Evolutionary conservation across 805 yeast species (phyloP).

Genomic region (Blastobotrys peoriensis): DNA sequence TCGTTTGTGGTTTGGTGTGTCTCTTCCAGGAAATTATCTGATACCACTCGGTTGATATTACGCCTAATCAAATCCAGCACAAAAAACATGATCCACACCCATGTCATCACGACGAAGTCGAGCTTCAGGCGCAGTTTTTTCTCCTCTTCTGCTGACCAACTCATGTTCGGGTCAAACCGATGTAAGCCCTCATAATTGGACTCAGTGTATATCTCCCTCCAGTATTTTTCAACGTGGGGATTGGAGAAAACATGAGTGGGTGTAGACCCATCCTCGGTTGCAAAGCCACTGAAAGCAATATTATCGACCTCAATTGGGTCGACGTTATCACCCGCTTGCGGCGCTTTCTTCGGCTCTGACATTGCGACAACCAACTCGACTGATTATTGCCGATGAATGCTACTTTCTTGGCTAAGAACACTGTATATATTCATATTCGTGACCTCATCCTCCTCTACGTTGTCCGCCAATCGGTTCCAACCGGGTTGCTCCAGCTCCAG

Average conservation of each 20-base stretch:
- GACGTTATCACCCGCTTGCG: background rate
- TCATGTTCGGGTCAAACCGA: slow-evolving; percentile 47
- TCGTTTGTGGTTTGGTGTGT: slow-evolving; percentile 46
- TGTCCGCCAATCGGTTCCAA: background rate
- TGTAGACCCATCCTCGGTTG: background rate
- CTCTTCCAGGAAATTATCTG: slow-evolving; percentile 49
- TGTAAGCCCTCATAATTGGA: slow-evolving; percentile 46
- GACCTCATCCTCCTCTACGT: background rate
- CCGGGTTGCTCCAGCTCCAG: no score
- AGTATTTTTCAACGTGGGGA: background rate
- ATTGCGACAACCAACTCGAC: background rate
- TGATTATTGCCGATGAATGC: background rate
- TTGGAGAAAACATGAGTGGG: background rate
- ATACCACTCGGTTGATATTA: slow-evolving; percentile 48
- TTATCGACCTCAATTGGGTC: background rate
- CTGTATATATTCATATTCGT: no score
- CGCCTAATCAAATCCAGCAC: slow-evolving; percentile 52
- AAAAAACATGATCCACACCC: slow-evolving; percentile 52
- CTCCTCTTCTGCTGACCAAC: slow-evolving; percentile 47
- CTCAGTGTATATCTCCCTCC: background rate
- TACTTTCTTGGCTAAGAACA: no score
- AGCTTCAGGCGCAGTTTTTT: slow-evolving; percentile 40
- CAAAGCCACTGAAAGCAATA: background rate
- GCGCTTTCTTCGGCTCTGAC: background rate
- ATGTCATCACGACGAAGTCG: slow-evolving; percentile 46